Base-by-base conservation (phyloP, 768 basidiomycete species). In the Lentinula lateritia region DNA sequence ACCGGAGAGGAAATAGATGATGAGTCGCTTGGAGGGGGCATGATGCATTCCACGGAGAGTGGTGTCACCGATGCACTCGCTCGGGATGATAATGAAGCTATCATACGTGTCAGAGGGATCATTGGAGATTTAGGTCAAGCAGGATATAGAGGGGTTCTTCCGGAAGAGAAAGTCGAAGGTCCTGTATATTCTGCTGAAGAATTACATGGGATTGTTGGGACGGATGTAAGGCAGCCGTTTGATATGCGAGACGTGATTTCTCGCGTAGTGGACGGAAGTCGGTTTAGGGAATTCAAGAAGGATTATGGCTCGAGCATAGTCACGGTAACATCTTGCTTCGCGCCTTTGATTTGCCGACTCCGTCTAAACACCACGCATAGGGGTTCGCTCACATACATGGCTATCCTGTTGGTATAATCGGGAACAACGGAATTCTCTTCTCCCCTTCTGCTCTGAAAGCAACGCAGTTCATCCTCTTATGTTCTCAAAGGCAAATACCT, bases 241-340 rank as follows among this genome's bases (percentile, higher is more conserved):
- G 94, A 97, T 71, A 94, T 96, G 89, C 82, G 93, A 41, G 95
- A 97, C 70, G 88, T 98, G 12, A 93, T 98, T 66, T 88, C 94
- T 32, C 87, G 95, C 32, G 77, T 95, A 43, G 93, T 95, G 8
- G 95, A 98, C 65, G 93, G 95, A 2, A 94, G 92, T 68, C 83
- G 84, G 50, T 95, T 98, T 70, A 81, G 93, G 63, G 95, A 98
- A 72, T 98, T 96, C 80, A 98, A 98, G 82, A 90, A 89, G 70
- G 95, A 96, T 70, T 98, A 95, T 68, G 95, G 94, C 6, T 74
- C 88, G 32, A 95, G 94, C 0, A 88, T 98, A 64, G 82, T 96
- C 55, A 97, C 95, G 6, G 93, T 92, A 67, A 61, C 80, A 72
- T 35, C 42, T 10, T 38, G 54, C 50, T 64, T 45, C 54, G 56